These are phyloP conservation scores for Podila epigama DNA, from an alignment of 192 early-diverging fungal genomes.

Conservation along the genomic window DNA sequence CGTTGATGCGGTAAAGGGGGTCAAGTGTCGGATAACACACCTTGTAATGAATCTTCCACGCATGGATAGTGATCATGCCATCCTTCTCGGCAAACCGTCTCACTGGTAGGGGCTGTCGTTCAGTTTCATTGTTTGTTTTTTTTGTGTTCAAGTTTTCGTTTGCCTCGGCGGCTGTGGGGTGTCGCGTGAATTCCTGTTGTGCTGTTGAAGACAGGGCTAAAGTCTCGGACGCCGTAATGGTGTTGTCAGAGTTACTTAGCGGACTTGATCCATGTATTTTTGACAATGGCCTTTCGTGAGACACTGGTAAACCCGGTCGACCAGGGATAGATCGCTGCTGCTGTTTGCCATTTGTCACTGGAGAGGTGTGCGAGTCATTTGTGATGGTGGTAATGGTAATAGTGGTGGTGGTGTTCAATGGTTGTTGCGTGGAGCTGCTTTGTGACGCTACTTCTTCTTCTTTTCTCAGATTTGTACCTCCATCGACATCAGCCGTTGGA, in stretches of 20 bases:
- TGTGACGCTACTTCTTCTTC: not conserved
- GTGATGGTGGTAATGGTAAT: not conserved
- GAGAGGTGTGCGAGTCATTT: not conserved
- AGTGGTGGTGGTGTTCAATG: too few species aligned
- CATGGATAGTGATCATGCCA: conserved; percentile 12
- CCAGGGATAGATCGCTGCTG: not conserved
- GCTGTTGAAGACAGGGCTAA: not conserved
- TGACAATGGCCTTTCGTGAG: conserved; percentile 15
- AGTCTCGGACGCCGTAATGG: conserved; percentile 16
- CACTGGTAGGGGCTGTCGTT: not conserved
- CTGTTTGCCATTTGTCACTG: not conserved
- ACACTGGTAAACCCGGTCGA: conserved; percentile 13
- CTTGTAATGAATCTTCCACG: conserved; percentile 29
- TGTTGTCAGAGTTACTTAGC: conserved; percentile 20
- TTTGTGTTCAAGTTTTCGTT: not conserved
- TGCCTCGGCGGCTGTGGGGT: not conserved
- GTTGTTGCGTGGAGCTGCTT: not conserved
- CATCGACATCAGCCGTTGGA: too few species aligned
- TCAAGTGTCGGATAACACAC: conserved; percentile 27
- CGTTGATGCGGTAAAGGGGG: conserved; percentile 20
- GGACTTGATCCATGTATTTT: conserved; percentile 26
- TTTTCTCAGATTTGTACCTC: too few species aligned
- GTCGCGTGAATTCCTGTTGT: not conserved
- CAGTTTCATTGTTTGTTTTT: not conserved
- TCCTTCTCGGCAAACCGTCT: conserved; percentile 23